Evolutionary conservation across 1,284 basidiomycete genomes (phyloP), one percentile per base, ranked within the genome.

Genomic region (Ustilago hordei): DNA sequence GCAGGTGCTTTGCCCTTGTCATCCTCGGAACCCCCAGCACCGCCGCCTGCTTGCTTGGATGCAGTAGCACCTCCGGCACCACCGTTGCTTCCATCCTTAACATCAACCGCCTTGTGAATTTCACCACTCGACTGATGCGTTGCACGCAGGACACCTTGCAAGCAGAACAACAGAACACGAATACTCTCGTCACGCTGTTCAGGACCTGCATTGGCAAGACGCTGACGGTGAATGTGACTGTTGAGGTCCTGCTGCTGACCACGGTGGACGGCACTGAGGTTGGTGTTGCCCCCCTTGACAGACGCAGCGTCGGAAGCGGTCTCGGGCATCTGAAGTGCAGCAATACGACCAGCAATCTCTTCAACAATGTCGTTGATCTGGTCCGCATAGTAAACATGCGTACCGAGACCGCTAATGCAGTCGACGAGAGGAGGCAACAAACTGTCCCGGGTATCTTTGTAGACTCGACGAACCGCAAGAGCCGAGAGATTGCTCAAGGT

Each of bases 331-430:
- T 94, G 92, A 31, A 94, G 88, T 0, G 89, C 87, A 5, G 90
- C 88, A n/a, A 98, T 89, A 31, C 93, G 91, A 66, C 90, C 90
- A 47, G 94, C 90, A 34, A 96, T 88, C 86, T 97, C 95, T 72
- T 91, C 91, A 13, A 93, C 91, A 60, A 98, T 91, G 86, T 98
- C 95, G 84, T 94, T 93, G 72, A 96, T 93, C 87, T 99, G 96
- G 85, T 98, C 96, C 54, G 94, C 93, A 85, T 98, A 98, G 88
- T 97, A 96, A 63, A 96, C 91, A 85, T 97, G 94, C 8, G 92
- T 91, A 36, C 93, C 93, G 19, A 98, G 89, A 0, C 94, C 93
- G 6, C 93, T 89, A 63, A 97, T 92, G 82, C 93, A 93, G 65
- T 91, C 89, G 8, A 96, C 92, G 45, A 96, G 87, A 2, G 90